Evolutionary conservation across 306 rosid genomes (phyloP).

Genomic region (Cucurbita ficifolia): DNA sequence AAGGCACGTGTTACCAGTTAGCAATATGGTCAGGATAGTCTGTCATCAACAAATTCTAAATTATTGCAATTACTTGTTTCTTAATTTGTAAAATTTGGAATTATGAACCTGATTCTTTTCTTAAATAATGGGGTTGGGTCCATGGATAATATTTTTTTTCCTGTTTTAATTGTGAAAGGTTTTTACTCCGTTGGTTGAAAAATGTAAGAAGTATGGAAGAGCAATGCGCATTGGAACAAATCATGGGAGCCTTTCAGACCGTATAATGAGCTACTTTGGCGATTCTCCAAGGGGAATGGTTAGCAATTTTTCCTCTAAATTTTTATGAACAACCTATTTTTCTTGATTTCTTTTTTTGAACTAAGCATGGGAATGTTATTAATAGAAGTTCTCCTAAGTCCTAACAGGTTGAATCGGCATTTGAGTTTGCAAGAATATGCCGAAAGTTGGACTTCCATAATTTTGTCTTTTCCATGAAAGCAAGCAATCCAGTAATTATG

Average conservation of each 20-base stretch:
- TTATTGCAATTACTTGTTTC: neutral
- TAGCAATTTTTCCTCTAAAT: constrained; percentile 13
- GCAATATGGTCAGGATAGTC: neutral
- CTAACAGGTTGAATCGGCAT: constrained; percentile 96
- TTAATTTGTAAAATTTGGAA: neutral
- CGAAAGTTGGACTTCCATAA: constrained; percentile 83
- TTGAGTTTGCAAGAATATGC: constrained; percentile 97
- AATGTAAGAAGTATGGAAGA: constrained; percentile 94
- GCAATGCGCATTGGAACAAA: constrained; percentile 99
- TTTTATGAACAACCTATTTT: neutral
- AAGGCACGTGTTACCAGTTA: neutral
- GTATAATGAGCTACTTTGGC: constrained; percentile 98
- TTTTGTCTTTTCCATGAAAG: constrained; percentile 94
- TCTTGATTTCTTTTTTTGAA: constrained; percentile 1
- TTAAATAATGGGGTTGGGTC: neutral
- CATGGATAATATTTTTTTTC: neutral
- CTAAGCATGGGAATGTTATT: neutral
- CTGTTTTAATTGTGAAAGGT: constrained; percentile 29
- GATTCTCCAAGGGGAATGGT: constrained; percentile 99
- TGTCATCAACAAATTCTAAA: neutral
- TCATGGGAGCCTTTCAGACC: constrained; percentile 99
- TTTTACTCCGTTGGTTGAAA: constrained; percentile 89
- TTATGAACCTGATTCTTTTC: neutral
- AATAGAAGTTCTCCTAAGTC: constrained; percentile 15
- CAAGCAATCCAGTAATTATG: constrained; percentile 98